phyloP scores from a whole-genome alignment of 306 rosid genomes.

The Rubus parviflorus region DNA sequence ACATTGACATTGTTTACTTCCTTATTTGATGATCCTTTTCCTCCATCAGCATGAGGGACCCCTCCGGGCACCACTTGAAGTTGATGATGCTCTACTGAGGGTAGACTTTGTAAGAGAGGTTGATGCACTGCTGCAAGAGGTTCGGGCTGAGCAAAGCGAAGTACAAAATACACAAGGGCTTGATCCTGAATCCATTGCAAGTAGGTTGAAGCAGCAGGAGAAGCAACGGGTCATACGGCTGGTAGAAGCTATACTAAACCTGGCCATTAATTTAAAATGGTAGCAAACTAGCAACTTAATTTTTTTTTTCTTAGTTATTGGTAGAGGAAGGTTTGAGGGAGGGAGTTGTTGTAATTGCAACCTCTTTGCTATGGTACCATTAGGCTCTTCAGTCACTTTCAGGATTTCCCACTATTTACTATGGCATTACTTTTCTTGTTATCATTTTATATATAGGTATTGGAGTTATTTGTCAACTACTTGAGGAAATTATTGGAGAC shows the following conservation, averaged over 20 bases:
- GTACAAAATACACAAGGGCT: slow-evolving; percentile 39
- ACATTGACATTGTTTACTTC: not conserved
- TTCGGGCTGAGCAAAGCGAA: slow-evolving; percentile 46
- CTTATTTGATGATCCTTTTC: slow-evolving; percentile 4
- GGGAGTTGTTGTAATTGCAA: not conserved
- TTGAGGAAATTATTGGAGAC: not conserved
- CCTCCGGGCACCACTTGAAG: slow-evolving; percentile 58
- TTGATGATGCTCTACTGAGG: slow-evolving; percentile 66
- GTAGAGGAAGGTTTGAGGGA: not conserved
- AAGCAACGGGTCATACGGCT: slow-evolving; percentile 65
- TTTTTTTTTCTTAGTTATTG: no score
- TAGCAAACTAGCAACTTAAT: slow-evolving; percentile 34
- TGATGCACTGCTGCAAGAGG: slow-evolving; percentile 76
- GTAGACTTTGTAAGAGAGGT: slow-evolving; percentile 93
- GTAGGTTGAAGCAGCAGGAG: slow-evolving; percentile 83
- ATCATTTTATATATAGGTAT: not conserved
- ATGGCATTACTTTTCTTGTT: not conserved
- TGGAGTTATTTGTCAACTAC: not conserved
- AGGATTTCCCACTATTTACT: not conserved
- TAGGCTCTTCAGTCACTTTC: not conserved
- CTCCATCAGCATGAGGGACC: slow-evolving; percentile 70
- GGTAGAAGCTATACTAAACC: slow-evolving; percentile 74
- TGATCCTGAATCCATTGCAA: slow-evolving; percentile 81
- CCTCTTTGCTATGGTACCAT: not conserved
- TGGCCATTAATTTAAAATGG: slow-evolving; percentile 72